Base-by-base conservation (phyloP, 108 stramenopile genomes). In the Epipyxis sp. region DNA sequence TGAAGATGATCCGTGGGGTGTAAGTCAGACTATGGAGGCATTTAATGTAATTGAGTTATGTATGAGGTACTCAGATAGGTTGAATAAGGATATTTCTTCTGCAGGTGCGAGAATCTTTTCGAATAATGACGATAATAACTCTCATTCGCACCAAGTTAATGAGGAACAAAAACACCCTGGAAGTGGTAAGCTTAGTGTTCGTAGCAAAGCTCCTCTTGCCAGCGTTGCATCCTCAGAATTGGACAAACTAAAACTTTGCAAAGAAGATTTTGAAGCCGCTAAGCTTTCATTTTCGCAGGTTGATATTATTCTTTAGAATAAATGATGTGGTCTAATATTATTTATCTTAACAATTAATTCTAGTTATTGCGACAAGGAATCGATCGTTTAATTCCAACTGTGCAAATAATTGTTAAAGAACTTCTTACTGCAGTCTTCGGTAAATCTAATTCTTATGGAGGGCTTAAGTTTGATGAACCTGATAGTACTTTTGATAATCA, bases 11-110 rank as follows among this genome's bases (percentile, higher is more conserved):
- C n/a, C 25, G 71, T 6, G 6, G n/a, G 34, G 6, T 3, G 71
- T 74, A 42, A 32, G 41, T 29, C 3, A 10, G 6, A 13, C 6
- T 37, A 3, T 74, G 71, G 71, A 74, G 50, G 34, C 43, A 6
- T 57, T 74, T 30, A 74, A 74, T 74, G 20, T 13, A 6, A 6
- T 74, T 10, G 71, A 74, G 71, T 42, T 74, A 27, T 6, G 13
- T 37, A 57, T 37, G 50, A 27, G 71, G 6, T 74, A 74, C 34
- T 13, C 32, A 29, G 71, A 74, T 3, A 27, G 71, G 6, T 42
- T 74, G 44, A 32, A 42, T 6, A 74, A 39, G 25, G 71, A 74
- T 6, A 13, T 74, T 42, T 13, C 43, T 6, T 10, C 20, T 10
- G 16, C 71, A 6, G 71, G 32, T 37, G 27, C 16, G 20, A 42